Evolutionary conservation across 2,329 filamentous ascomycete genomes (phyloP).

Genomic region (Boeremia exigua): DNA sequence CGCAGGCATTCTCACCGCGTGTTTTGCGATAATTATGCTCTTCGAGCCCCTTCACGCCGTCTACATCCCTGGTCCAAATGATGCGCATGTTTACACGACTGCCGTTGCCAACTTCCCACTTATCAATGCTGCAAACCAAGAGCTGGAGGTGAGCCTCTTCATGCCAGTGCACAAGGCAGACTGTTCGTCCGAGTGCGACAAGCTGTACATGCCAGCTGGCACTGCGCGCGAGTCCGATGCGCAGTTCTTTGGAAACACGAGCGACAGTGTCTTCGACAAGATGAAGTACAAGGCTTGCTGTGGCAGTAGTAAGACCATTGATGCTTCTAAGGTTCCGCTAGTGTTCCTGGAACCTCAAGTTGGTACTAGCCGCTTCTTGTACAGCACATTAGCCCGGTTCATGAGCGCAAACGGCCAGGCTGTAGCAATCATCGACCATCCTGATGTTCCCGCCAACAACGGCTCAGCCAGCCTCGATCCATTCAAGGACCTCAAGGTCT

Average conservation of each 20-base stretch:
- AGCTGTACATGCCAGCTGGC: slow-evolving; percentile 28
- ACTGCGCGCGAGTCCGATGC: slow-evolving; percentile 25
- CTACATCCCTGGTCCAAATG: slow-evolving; percentile 23
- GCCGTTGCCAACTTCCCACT: slow-evolving; percentile 26
- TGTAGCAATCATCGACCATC: slow-evolving; percentile 59
- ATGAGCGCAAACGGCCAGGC: slow-evolving; percentile 56
- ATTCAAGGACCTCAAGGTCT: slow-evolving; percentile 21
- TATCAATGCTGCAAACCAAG: slow-evolving; percentile 10
- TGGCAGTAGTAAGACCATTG: slow-evolving; percentile 5
- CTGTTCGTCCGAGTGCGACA: slow-evolving; percentile 21
- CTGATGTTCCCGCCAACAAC: slow-evolving; percentile 52
- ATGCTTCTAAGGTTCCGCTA: slow-evolving; percentile 19
- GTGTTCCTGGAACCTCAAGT: slow-evolving; percentile 57
- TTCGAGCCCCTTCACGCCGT: slow-evolving; percentile 13
- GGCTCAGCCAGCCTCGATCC: slow-evolving; percentile 24
- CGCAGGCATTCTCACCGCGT: background rate
- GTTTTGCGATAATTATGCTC: background rate
- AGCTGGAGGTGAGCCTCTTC: slow-evolving; percentile 31
- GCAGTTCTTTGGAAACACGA: slow-evolving; percentile 33
- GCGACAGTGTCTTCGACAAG: slow-evolving; percentile 26
- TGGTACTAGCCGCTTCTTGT: slow-evolving; percentile 52
- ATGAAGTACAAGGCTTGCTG: slow-evolving; percentile 29
- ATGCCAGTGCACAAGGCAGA: slow-evolving; percentile 22
- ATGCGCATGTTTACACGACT: slow-evolving; percentile 21
- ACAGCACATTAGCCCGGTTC: slow-evolving; percentile 53